Conservation (phyloP, 129 eudicot species). For the Kitagawia praeruptora region DNA sequence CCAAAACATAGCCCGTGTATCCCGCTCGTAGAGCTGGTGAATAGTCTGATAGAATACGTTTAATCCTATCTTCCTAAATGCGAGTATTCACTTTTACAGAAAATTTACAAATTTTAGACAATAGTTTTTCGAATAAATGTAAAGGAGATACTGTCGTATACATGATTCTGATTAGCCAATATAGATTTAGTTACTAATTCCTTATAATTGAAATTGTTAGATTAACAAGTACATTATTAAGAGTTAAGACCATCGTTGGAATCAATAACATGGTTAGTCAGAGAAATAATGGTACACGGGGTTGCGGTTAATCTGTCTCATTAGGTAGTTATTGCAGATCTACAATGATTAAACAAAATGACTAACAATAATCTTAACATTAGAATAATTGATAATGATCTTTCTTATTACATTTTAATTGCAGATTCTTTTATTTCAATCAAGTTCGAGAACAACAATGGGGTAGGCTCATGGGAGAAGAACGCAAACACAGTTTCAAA, state of each 20-base stretch:
- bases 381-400: background rate
- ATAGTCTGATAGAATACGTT: too few species aligned
- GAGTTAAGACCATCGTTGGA: background rate
- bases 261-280: background rate
- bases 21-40: too few species aligned
- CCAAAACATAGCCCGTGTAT: too few species aligned
- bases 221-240: background rate
- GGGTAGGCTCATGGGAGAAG: constrained; percentile 72
- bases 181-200: too few species aligned
- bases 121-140: too few species aligned
- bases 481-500: constrained; percentile 27
- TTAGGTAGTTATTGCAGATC: background rate
- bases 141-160: too few species aligned
- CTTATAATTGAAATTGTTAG: background rate
- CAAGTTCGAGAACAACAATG: constrained; percentile 65
- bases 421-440: constrained; percentile 83
- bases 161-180: too few species aligned
- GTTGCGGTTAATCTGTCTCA: background rate
- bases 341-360: background rate
- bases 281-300: background rate
- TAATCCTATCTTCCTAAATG: too few species aligned
- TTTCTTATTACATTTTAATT: background rate
- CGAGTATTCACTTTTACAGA: too few species aligned
- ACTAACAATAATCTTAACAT: background rate
- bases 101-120: too few species aligned